phyloP scores from a whole-genome alignment of 1,139 yeast species.

The Pichia sp. region DNA sequence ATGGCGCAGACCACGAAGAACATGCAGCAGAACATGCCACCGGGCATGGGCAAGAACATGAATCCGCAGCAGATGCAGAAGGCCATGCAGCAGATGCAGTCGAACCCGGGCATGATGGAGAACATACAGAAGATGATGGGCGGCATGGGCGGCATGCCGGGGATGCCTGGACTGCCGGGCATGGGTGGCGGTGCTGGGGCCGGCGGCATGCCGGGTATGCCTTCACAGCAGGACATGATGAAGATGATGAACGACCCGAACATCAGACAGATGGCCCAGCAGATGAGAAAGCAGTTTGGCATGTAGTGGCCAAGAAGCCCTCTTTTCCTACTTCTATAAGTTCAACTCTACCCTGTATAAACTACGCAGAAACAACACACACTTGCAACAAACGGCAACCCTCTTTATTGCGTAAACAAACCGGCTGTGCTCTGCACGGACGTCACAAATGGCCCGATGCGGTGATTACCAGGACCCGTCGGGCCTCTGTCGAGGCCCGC shows the following conservation, averaged over 20 bases:
- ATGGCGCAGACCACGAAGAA: conserved; percentile 76
- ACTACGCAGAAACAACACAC: too few relatives aligned
- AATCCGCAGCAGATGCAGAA: conserved; percentile 53
- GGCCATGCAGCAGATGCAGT: conserved; percentile 49
- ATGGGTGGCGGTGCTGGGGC: conserved; percentile 14
- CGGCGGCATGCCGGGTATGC: conserved; percentile 23
- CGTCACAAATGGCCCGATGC: background rate
- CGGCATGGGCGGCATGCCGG: conserved; percentile 34
- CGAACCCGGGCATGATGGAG: conserved; percentile 62
- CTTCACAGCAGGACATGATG: conserved; percentile 33
- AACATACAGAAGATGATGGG: conserved; percentile 51
- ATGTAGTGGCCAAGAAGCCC: background rate
- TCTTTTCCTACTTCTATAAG: background rate
- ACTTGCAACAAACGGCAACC: background rate
- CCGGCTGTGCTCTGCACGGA: background rate
- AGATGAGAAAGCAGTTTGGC: conserved; percentile 31
- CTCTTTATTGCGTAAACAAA: background rate
- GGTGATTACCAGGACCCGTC: too few relatives aligned
- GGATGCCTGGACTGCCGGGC: conserved; percentile 30
- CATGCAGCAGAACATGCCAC: conserved; percentile 32
- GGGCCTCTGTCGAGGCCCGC: too few relatives aligned
- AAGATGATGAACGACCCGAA: conserved; percentile 34
- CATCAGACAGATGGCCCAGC: conserved; percentile 35
- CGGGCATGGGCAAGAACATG: conserved; percentile 39
- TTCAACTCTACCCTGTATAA: too few relatives aligned